Conservation (phyloP, 2,329 filamentous ascomycete genomes). For the Fusarium agapanthi region DNA sequence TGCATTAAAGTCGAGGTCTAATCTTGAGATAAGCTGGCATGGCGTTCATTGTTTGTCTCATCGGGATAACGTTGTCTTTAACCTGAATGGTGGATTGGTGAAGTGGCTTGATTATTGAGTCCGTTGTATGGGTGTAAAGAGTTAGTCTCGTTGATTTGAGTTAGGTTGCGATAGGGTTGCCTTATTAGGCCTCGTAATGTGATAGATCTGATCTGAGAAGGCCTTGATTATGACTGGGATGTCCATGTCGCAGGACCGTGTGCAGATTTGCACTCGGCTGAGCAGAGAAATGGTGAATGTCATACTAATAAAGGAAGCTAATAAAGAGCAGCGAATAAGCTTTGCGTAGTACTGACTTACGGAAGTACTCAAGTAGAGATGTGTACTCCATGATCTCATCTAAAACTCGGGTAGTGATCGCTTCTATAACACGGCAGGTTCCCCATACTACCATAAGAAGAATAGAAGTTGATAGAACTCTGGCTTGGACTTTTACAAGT, state of each 20-base stretch:
- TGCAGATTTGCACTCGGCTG: fast-evolving
- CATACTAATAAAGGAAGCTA: fast-evolving
- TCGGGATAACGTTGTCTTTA: background rate
- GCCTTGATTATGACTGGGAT: background rate
- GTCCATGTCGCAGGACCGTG: fast-evolving
- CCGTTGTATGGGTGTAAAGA: too few relatives aligned
- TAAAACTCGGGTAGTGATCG: background rate
- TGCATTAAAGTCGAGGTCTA: background rate
- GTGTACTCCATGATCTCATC: background rate
- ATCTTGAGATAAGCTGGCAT: too few relatives aligned
- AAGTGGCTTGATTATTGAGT: background rate
- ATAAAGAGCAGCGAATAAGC: background rate
- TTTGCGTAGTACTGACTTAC: background rate
- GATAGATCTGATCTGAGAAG: background rate
- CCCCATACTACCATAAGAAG: background rate
- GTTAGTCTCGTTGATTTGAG: fast-evolving
- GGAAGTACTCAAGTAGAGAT: background rate
- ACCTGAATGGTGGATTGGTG: background rate
- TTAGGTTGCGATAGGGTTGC: background rate
- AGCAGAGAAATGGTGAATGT: background rate
- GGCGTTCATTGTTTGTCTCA: background rate
- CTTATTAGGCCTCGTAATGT: fast-evolving
- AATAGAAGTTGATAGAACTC: background rate
- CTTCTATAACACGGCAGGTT: background rate
- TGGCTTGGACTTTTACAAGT: too few relatives aligned